Evolutionary conservation across 2,329 filamentous ascomycete genomes (phyloP), one percentile per base, ranked within the genome.

Genomic region (Ophiosphaerella narmari): DNA sequence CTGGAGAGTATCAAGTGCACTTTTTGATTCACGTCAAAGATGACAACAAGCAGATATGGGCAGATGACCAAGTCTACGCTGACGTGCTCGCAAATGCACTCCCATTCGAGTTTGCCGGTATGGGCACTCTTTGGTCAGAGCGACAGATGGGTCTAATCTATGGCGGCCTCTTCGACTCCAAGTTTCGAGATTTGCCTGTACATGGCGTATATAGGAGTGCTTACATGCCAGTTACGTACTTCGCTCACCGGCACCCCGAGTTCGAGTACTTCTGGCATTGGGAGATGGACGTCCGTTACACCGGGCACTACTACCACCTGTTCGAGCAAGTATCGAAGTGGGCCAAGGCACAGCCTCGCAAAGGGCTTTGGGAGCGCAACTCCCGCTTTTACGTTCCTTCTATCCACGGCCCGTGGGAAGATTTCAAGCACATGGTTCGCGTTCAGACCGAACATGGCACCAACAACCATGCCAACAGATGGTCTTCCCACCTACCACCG

Each of bases 241-340:
- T 97, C 70, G 90, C 92, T 5, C 86, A 92, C 66, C 83, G 85
- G 63, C 91, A 96, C 72, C 89, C 90, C 1, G 91, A 96, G 71
- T 96, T 92, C 67, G 90, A 95, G 40, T 90, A 86, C 75, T 91
- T 91, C 73, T 96, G 91, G 91, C 90, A 96, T 60, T 95, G 91
- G 90, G 91, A 96, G 73, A 93, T 96, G 87, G 91, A 96, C 65
- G 85, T 92, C 38, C 86, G 91, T 26, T 96, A 95, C 72, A 94
- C 89, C 0, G 91, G 91, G 32, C 91, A 96, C 74, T 93, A 89
- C 77, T 91, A 91, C 72, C 87, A 92, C 65, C 80, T 93, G 12
- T 86, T 93, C 56, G 80, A 87, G 54, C 82, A 85, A 37, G 78
- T 90, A 11, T 80, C 80, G 12, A 76, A 79, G 39, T 93, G 88